phyloP scores from a whole-genome alignment of 164 flowering plant species.

The Vitis cinerea region DNA sequence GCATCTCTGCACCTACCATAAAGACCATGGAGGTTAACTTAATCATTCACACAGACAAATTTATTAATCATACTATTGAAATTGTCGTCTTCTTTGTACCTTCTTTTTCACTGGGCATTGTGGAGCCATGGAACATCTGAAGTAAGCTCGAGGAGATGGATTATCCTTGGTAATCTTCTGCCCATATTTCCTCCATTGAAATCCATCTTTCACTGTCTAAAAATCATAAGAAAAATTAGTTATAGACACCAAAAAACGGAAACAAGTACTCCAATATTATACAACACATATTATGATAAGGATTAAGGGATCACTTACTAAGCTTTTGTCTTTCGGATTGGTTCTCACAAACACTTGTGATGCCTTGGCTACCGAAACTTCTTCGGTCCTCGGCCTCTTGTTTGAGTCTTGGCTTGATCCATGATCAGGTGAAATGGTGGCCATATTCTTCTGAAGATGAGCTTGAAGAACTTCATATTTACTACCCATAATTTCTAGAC shows the following conservation, averaged over 20 bases:
- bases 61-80: too few relatives aligned
- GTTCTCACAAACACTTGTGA: constrained; percentile 27
- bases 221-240: neutral
- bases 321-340: constrained; percentile 22
- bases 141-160: constrained; percentile 65
- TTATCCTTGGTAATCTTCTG: constrained; percentile 63
- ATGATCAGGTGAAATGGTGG: neutral
- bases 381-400: constrained; percentile 19
- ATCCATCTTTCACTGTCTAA: constrained; percentile 60
- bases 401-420: constrained; percentile 4
- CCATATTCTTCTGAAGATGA: constrained; percentile 7
- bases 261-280: neutral
- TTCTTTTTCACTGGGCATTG: constrained; percentile 61
- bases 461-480: constrained; percentile 26
- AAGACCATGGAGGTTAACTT: neutral
- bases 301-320: constrained; percentile 19
- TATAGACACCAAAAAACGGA: neutral
- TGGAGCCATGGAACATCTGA: constrained; percentile 52
- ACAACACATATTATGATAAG: neutral
- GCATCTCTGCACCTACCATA: constrained; percentile 52
- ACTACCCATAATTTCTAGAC: constrained; percentile 23
- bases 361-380: constrained; percentile 9
- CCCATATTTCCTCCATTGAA: constrained; percentile 72
- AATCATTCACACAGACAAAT: too few relatives aligned
- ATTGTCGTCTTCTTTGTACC: constrained; percentile 22